phyloP scores from a whole-genome alignment of 352 stramenopile species.

The Pythium rishiriense region DNA sequence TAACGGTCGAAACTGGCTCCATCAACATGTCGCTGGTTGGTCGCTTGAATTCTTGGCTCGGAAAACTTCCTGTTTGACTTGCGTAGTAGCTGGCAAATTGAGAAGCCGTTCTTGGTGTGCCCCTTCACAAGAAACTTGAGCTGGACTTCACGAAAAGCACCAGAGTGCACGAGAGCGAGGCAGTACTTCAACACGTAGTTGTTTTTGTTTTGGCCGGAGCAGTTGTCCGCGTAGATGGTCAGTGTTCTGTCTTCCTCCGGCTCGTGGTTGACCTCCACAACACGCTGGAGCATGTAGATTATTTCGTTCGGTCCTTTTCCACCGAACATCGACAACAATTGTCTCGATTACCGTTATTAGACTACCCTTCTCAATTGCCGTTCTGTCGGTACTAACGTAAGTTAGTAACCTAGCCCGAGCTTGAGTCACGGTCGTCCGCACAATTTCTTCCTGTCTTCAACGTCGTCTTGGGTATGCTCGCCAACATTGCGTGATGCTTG shows the following conservation, averaged over 20 bases:
- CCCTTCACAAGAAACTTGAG: slow-evolving; percentile 18
- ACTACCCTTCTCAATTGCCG: slow-evolving; percentile 4
- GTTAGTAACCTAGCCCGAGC: slow-evolving; percentile 2
- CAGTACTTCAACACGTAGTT: slow-evolving; percentile 18
- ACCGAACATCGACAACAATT: neutral
- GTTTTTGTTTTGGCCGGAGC: slow-evolving; percentile 24
- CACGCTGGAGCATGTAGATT: neutral
- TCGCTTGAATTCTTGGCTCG: slow-evolving; percentile 7
- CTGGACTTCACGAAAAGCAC: neutral
- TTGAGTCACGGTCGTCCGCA: neutral
- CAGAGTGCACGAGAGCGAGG: slow-evolving; percentile 5
- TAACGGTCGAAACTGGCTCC: slow-evolving; percentile 4
- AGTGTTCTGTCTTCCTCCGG: neutral
- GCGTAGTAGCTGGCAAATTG: slow-evolving; percentile 10
- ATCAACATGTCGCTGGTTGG: slow-evolving; percentile 1
- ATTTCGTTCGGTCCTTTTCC: slow-evolving; percentile 4
- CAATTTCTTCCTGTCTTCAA: slow-evolving; percentile 2
- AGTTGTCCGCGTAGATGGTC: slow-evolving; percentile 21
- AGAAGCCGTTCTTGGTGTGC: slow-evolving; percentile 22
- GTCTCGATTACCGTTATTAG: too few species aligned
- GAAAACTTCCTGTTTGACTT: slow-evolving; percentile 11
- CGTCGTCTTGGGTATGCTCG: neutral
- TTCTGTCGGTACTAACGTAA: slow-evolving; percentile 7
- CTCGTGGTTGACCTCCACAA: neutral
- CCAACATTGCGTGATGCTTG: slow-evolving; percentile 3